Conservation (phyloP, 148 eudicot species). For the Heliosperma pusillum region DNA sequence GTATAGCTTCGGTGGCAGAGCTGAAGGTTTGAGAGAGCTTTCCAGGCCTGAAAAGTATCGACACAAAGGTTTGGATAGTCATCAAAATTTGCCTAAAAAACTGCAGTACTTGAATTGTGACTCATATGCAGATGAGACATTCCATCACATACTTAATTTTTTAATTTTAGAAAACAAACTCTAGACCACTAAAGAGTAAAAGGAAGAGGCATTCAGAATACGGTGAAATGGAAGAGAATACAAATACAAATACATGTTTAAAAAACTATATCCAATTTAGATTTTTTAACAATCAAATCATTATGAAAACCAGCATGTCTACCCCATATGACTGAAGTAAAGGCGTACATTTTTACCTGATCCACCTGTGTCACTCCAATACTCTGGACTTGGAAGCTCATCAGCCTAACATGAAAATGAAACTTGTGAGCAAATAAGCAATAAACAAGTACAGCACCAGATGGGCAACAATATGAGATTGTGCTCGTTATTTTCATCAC, state of each 20-base stretch:
- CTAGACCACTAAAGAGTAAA: not conserved
- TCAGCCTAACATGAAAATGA: slow-evolving; percentile 37
- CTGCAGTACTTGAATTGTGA: not conserved
- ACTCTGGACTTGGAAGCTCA: slow-evolving; percentile 51
- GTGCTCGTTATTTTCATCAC: not conserved
- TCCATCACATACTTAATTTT: not conserved
- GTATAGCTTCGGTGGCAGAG: slow-evolving; percentile 52
- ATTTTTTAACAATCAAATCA: not conserved
- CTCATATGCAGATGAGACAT: slow-evolving; percentile 1
- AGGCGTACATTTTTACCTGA: slow-evolving; percentile 55
- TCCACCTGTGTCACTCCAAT: slow-evolving; percentile 50
- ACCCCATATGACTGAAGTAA: not conserved
- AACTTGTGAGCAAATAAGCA: slow-evolving; percentile 3
- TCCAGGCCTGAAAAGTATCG: slow-evolving; percentile 71
- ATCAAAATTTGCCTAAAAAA: slow-evolving; percentile 1
- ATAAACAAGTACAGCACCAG: not conserved
- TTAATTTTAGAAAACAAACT: not conserved
- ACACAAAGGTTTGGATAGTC: slow-evolving; percentile 12
- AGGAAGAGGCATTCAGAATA: not conserved
- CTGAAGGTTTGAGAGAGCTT: slow-evolving; percentile 62
- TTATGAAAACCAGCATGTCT: not conserved
- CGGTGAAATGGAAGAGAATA: not conserved
- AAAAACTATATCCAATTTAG: not conserved
- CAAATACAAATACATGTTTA: not conserved
- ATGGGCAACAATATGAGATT: not conserved